Conservation (phyloP, 495 filamentous ascomycete genomes). For the Lasiosphaeris hirsuta region DNA sequence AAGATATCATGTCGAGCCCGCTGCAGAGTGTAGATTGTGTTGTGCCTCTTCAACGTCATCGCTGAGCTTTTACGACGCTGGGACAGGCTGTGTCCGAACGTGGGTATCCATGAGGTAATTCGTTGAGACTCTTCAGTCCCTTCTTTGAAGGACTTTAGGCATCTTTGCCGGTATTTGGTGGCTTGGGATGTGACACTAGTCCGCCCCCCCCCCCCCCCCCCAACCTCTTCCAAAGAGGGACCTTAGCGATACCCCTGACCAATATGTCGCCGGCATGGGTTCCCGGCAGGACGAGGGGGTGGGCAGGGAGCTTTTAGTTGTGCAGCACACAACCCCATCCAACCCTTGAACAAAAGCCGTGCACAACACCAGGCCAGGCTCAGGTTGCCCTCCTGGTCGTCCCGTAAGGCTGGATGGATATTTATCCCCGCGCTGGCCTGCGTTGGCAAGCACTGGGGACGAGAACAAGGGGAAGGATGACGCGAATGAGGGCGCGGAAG, state of each 20-base stretch:
- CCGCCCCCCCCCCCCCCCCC: too few relatives aligned
- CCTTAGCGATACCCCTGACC: slow-evolving; percentile 13
- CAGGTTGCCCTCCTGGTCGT: slow-evolving; percentile 9
- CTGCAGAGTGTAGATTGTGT: too few relatives aligned
- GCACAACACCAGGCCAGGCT: slow-evolving; percentile 5
- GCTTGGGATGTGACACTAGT: too few relatives aligned
- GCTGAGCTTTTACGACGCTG: too few relatives aligned
- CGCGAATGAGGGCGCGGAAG: too few relatives aligned
- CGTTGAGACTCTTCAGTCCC: too few relatives aligned
- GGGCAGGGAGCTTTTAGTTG: slow-evolving; percentile 1
- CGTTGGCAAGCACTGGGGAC: neutral
- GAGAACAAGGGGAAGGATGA: neutral
- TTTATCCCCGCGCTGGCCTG: neutral
- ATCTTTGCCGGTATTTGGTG: too few relatives aligned
- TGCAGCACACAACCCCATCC: slow-evolving; percentile 8
- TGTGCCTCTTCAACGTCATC: too few relatives aligned
- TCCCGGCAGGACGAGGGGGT: slow-evolving; percentile 17
- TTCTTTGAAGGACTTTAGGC: too few relatives aligned
- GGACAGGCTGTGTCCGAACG: too few relatives aligned
- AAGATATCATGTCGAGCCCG: too few relatives aligned
- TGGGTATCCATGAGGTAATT: too few relatives aligned
- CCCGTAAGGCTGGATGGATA: slow-evolving; percentile 23
- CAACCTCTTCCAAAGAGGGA: neutral
- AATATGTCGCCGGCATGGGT: slow-evolving; percentile 21
- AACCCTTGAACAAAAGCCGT: slow-evolving; percentile 16